phyloP scores from a whole-genome alignment of 176 grass and related monocot species.

The Saccharum officinarum region DNA sequence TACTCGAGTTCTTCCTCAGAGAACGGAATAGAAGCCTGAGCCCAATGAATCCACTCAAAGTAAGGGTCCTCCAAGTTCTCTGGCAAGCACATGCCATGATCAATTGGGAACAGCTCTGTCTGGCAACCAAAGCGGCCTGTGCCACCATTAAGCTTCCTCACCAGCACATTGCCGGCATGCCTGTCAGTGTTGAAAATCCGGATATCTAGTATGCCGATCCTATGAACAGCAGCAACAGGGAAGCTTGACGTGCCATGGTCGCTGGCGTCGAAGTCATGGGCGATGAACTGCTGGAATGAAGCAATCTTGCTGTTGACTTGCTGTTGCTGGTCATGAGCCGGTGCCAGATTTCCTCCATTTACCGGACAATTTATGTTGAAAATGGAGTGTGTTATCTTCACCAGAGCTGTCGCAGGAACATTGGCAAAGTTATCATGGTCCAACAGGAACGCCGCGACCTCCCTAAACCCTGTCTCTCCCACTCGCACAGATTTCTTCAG shows the following conservation, averaged over 20 bases:
- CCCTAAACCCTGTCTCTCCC: slow-evolving; percentile 86
- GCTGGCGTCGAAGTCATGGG: slow-evolving; percentile 76
- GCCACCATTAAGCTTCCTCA: slow-evolving; percentile 56
- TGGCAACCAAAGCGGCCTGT: slow-evolving; percentile 60
- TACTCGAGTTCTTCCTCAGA: slow-evolving; percentile 72
- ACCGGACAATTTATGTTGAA: slow-evolving; percentile 64
- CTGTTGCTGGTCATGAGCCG: slow-evolving; percentile 49
- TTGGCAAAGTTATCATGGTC: slow-evolving; percentile 82
- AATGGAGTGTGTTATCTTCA: slow-evolving; percentile 79
- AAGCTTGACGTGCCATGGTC: slow-evolving; percentile 77
- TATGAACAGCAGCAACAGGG: slow-evolving; percentile 69
- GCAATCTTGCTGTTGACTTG: slow-evolving; percentile 68
- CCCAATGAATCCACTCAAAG: slow-evolving; percentile 81
- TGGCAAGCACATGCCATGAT: slow-evolving; percentile 70
- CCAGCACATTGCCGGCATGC: slow-evolving; percentile 78
- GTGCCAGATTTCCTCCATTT: slow-evolving; percentile 27
- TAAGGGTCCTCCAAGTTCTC: slow-evolving; percentile 82
- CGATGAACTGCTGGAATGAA: slow-evolving; percentile 82
- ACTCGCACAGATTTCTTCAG: slow-evolving; percentile 82
- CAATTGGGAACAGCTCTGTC: slow-evolving; percentile 77
- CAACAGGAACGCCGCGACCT: slow-evolving; percentile 86
- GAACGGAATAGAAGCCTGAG: slow-evolving; percentile 62
- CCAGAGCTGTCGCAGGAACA: slow-evolving; percentile 72
- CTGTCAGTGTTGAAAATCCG: slow-evolving; percentile 89
- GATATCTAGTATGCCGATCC: slow-evolving; percentile 81